phyloP scores from a whole-genome alignment of 1,139 yeast species.

The Saccharomycopsis crataegensis region DNA sequence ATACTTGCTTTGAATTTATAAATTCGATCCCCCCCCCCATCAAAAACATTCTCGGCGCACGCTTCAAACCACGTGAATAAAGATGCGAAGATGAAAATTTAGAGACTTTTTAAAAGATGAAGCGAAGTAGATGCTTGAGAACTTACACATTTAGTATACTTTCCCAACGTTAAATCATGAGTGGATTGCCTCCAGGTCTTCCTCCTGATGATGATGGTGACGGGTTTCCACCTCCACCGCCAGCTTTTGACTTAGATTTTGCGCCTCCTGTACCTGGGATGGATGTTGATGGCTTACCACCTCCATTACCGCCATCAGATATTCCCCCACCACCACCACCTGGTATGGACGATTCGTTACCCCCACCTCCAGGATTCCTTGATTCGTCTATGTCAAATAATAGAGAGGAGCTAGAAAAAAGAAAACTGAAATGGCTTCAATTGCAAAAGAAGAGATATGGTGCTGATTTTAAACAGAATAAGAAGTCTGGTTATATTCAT shows the following conservation, averaged over 20 bases:
- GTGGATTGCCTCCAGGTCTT: background rate
- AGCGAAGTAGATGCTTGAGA: no score
- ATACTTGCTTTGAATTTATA: background rate
- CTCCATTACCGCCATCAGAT: slow-evolving; percentile 26
- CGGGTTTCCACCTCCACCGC: slow-evolving; percentile 19
- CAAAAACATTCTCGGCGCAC: no score
- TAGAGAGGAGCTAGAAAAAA: slow-evolving; percentile 28
- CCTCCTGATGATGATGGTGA: background rate
- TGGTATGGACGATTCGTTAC: slow-evolving; percentile 7
- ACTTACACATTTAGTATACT: no score
- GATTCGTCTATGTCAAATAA: slow-evolving; percentile 11
- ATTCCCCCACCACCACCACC: slow-evolving; percentile 19
- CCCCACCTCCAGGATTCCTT: slow-evolving; percentile 21
- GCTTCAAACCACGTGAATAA: no score
- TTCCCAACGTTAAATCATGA: background rate
- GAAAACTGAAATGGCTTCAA: slow-evolving; percentile 58
- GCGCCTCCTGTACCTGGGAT: slow-evolving; percentile 26
- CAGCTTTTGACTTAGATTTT: slow-evolving; percentile 1
- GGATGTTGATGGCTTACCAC: slow-evolving; percentile 19
- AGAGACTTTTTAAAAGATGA: no score
- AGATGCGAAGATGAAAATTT: no score
- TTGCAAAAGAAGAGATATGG: slow-evolving; percentile 50
- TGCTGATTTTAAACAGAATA: slow-evolving; percentile 27
- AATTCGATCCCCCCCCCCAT: no score
- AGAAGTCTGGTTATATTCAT: slow-evolving; percentile 36